Conservation (phyloP, 495 filamentous ascomycete genomes). For the Patellaria atrata region DNA sequence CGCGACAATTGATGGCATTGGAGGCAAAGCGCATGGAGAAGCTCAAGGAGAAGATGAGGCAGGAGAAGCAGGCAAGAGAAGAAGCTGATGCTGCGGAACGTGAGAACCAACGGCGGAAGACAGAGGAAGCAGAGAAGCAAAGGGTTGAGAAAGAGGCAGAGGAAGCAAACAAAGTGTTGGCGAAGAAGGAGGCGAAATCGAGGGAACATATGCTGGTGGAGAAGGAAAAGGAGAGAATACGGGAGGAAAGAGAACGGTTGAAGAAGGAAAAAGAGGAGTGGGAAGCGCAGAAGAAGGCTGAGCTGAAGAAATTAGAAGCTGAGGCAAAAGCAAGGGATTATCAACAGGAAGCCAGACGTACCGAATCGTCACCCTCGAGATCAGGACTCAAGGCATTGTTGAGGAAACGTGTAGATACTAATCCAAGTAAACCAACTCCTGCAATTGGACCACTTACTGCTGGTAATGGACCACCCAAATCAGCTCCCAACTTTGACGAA, state of each 20-base stretch:
- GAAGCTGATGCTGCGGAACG: constrained; percentile 13
- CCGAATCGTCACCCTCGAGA: neutral
- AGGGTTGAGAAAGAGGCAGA: constrained; percentile 12
- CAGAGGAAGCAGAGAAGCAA: constrained; percentile 14
- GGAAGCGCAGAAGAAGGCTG: too few relatives aligned
- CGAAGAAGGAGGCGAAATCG: constrained; percentile 15
- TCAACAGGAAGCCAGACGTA: constrained; percentile 3
- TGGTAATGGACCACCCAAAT: constrained; percentile 8
- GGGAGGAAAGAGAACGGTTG: constrained; percentile 4
- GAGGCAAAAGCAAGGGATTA: constrained; percentile 9
- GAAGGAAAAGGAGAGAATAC: constrained; percentile 3
- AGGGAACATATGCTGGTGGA: constrained; percentile 10
- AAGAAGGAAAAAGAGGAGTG: constrained; percentile 11
- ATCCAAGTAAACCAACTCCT: neutral
- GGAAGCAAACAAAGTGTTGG: constrained; percentile 6
- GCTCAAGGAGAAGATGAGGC: constrained; percentile 14
- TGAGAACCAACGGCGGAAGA: constrained; percentile 1
- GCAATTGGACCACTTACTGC: constrained; percentile 1
- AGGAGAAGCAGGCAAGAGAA: constrained; percentile 13
- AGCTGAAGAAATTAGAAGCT: too few relatives aligned
- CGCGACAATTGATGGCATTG: constrained; percentile 16
- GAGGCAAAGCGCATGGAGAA: constrained; percentile 18
- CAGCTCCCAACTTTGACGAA: constrained; percentile 6
- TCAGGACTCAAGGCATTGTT: constrained; percentile 1
- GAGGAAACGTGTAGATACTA: neutral